Base-by-base conservation (phyloP, 1,284 basidiomycete species). In the Malassezia slooffiae region DNA sequence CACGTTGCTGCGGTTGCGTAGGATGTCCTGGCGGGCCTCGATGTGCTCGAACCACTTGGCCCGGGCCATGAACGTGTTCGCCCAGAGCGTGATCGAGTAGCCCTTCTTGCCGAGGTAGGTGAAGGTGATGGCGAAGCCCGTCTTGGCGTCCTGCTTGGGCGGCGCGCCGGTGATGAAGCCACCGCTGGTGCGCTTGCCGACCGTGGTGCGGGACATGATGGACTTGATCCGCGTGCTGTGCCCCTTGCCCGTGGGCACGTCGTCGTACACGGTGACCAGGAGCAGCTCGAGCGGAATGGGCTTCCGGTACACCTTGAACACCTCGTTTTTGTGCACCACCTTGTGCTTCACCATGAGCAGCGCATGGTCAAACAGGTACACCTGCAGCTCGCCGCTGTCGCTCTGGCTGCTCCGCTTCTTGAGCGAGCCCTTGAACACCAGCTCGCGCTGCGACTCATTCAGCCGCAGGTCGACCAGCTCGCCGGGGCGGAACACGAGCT, bases 351-450 rank as follows among this genome's bases (percentile, higher is more conserved):
- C 89, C 77, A 97, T 86, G 34, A 99, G 74, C 41, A 99, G 73
- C 1, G 90, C 90, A 72, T 99, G 91, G 70, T 97, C 93, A 64
- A 99, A 95, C 56, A 97, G 73, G 75, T 93, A 95, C 4, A 93
- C 83, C 58, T 88, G 79, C 42, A 96, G 74, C 68, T 97, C 91
- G 6, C 88, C 82, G 54, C 75, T 82, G 60, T 86, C 85, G 58
- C 80, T 80, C 42, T 67, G 64, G 12, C 62, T 57, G 38, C 90
- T 89, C 5, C 90, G 80, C 66, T 88, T 85, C 71, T 88, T 95
- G 59, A 97, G 74, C 24, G 81, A 75, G n/a, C 89, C 89, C 71
- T 90, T 96, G 74, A 86, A 88, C 26, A 97, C 79, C 54, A 97
- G 77, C 72, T 96, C 85, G 16, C 93, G 80, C 17, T 80, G 80